Conservation (phyloP, 2,329 filamentous ascomycete genomes). For the Drechmeria coniospora region DNA sequence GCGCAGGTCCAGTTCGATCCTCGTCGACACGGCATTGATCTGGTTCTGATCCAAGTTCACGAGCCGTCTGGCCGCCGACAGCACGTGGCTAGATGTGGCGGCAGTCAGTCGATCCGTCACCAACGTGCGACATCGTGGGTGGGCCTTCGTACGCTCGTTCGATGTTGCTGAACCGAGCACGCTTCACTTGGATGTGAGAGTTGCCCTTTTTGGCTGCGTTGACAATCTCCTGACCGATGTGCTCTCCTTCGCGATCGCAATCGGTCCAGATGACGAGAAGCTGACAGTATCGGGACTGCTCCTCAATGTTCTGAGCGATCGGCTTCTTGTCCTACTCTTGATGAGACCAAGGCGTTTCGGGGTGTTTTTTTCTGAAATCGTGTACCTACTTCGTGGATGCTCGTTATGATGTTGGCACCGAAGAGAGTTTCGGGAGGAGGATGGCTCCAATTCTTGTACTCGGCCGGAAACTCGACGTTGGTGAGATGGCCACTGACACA, state of each 20-base stretch:
- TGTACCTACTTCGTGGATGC: constrained; percentile 45
- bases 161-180: constrained; percentile 90
- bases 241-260: constrained; percentile 93
- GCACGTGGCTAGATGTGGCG: constrained; percentile 60
- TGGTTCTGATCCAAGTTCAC: constrained; percentile 70
- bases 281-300: constrained; percentile 56
- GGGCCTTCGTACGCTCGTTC: constrained; percentile 54
- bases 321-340: constrained; percentile 51
- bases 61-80: constrained; percentile 66
- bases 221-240: constrained; percentile 86
- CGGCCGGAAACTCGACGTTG: constrained; percentile 56
- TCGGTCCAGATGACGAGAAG: constrained; percentile 95
- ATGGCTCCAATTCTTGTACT: constrained; percentile 65
- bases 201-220: constrained; percentile 66
- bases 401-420: constrained; percentile 57
- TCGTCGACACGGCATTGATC: constrained; percentile 71
- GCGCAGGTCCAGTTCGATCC: constrained; percentile 83
- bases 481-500: constrained; percentile 83
- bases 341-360: background rate
- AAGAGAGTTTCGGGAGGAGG: constrained; percentile 72
- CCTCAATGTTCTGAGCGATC: constrained; percentile 73
- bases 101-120: constrained; percentile 5
- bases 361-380: background rate
- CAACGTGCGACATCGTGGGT: background rate
- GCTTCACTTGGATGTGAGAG: constrained; percentile 57